Conservation (phyloP, 2,329 filamentous ascomycete genomes). For the Nemania sp. region DNA sequence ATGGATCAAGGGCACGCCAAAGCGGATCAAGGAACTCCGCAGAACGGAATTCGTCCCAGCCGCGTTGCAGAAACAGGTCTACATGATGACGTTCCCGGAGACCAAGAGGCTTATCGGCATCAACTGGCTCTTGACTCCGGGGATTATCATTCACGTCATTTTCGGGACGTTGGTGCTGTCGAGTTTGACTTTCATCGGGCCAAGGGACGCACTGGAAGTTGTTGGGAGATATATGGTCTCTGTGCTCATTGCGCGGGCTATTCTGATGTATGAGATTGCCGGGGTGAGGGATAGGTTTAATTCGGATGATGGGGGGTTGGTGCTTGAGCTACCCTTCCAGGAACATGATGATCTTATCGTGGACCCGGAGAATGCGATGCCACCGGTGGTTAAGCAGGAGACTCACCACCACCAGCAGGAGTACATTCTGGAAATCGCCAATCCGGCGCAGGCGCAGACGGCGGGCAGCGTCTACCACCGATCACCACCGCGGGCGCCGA, state of each 20-base stretch:
- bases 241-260: constrained; percentile 2
- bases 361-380: not conserved
- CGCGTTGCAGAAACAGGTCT: not conserved
- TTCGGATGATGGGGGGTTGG: not conserved
- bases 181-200: constrained; percentile 12
- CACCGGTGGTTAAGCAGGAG: not conserved
- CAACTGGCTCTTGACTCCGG: constrained; percentile 4
- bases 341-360: not conserved
- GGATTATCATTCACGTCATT: constrained; percentile 10
- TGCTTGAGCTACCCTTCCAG: not conserved
- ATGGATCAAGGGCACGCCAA: not conserved
- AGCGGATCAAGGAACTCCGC: not conserved
- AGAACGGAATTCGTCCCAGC: not conserved
- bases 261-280: constrained; percentile 17
- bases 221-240: constrained; percentile 2
- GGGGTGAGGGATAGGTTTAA: constrained; percentile 12
- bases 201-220: constrained; percentile 2
- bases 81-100: not conserved
- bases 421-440: not conserved
- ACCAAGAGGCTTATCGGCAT: not conserved
- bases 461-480: not conserved
- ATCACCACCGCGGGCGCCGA: too few relatives aligned
- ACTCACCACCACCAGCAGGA: too few relatives aligned
- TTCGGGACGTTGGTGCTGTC: constrained; percentile 9
- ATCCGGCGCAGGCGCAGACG: too few relatives aligned